Evolutionary conservation across 257 asterid genomes (phyloP).

Genomic region (Jaltomata sinuosa): DNA sequence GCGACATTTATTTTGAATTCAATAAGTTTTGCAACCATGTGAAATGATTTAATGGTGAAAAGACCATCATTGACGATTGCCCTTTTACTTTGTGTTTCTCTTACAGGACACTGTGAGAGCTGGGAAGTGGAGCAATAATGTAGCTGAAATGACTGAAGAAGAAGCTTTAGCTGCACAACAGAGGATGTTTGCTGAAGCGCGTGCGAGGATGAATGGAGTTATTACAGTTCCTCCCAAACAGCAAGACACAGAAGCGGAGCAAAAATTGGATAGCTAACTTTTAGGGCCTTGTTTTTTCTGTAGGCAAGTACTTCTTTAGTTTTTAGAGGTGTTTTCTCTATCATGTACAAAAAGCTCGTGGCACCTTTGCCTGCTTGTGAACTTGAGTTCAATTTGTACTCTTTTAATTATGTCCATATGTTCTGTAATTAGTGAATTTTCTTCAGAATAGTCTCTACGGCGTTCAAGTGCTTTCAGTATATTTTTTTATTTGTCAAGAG

Average conservation of each 20-base stretch:
- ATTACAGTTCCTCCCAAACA: slow-evolving; percentile 44
- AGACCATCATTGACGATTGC: not conserved
- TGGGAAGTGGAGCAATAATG: slow-evolving; percentile 68
- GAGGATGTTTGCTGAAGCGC: slow-evolving; percentile 98
- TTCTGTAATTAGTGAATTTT: not conserved
- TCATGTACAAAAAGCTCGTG: not conserved
- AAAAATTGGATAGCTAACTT: not conserved
- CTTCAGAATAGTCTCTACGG: not conserved
- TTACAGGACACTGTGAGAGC: slow-evolving; percentile 63
- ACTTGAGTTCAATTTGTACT: not conserved
- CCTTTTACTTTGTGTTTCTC: not conserved
- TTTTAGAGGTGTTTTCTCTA: not conserved
- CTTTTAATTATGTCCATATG: not conserved
- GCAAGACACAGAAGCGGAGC: slow-evolving; percentile 18
- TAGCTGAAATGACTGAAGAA: slow-evolving; percentile 93
- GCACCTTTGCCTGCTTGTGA: not conserved
- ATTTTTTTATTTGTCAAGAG: not conserved
- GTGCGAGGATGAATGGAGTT: slow-evolving; percentile 88
- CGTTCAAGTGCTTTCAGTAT: not conserved
- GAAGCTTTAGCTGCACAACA: slow-evolving; percentile 87
- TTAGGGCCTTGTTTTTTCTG: not conserved
- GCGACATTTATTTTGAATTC: not conserved
- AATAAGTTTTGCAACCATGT: not conserved
- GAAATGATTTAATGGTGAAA: not conserved
- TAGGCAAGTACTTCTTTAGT: not conserved